Conservation (phyloP, 805 yeast species). For the Spathaspora hagerdaliae region DNA sequence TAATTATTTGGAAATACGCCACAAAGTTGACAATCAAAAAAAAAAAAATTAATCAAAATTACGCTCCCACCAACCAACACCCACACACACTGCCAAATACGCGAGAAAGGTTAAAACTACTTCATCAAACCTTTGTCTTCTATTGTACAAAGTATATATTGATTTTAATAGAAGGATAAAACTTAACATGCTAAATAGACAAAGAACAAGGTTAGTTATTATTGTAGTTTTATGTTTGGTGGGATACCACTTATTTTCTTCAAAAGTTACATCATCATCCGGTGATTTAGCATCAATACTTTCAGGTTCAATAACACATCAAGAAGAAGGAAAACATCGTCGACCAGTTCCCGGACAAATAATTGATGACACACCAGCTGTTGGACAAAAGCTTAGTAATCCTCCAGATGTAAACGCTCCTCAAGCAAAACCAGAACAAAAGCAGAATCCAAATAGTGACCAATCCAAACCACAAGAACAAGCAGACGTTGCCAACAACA, state of each 20-base stretch:
- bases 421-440: not conserved
- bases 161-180: not conserved
- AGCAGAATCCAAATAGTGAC: not conserved
- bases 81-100: no score
- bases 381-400: not conserved
- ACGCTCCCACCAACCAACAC: no score
- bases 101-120: no score
- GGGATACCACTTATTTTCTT: not conserved
- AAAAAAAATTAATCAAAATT: no score
- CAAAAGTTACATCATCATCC: no score
- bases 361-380: not conserved
- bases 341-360: not conserved
- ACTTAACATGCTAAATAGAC: not conserved
- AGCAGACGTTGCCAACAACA: not conserved
- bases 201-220: not conserved
- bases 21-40: no score
- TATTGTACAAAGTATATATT: no score
- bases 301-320: not conserved
- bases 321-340: not conserved
- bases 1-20: no score
- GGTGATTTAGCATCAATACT: not conserved
- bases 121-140: no score
- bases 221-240: slow-evolving; percentile 1
- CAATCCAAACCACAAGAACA: not conserved
- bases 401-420: not conserved